These are phyloP conservation scores for Septoria linicola DNA, from an alignment of 2,329 filamentous ascomycete species.

Conservation along the genomic window DNA sequence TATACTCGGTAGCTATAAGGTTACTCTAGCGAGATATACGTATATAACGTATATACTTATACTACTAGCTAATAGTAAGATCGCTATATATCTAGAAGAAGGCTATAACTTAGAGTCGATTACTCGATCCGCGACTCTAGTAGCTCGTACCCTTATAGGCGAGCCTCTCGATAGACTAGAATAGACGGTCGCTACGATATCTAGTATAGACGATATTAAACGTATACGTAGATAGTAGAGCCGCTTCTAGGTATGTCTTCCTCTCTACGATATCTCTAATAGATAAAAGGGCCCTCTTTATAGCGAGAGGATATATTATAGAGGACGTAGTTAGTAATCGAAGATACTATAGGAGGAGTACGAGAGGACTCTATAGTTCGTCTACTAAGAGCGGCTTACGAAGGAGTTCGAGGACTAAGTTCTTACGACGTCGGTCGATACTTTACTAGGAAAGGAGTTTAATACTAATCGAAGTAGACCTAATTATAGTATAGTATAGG, in stretches of 20 bases:
- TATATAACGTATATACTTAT: slow-evolving; percentile 99
- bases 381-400: slow-evolving; percentile 63
- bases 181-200: slow-evolving; percentile 48
- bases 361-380: slow-evolving; percentile 75
- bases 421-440: slow-evolving; percentile 34
- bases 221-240: slow-evolving; percentile 60
- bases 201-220: slow-evolving; percentile 57
- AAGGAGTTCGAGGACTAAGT: slow-evolving; percentile 35
- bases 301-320: slow-evolving; percentile 69
- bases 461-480: slow-evolving; percentile 48
- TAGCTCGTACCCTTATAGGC: slow-evolving; percentile 90
- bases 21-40: slow-evolving; percentile 86
- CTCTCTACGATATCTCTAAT: slow-evolving; percentile 56
- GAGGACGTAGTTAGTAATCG: slow-evolving; percentile 75
- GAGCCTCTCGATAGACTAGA: slow-evolving; percentile 72
- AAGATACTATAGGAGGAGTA: slow-evolving; percentile 68
- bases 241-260: slow-evolving; percentile 83
- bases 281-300: slow-evolving; percentile 37
- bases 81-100: slow-evolving; percentile 90
- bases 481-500: slow-evolving; percentile 62
- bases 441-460: not conserved
- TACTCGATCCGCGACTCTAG: slow-evolving; percentile 85
- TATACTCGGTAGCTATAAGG: slow-evolving; percentile 87
- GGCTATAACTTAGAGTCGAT: slow-evolving; percentile 95
- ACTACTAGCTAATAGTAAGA: slow-evolving; percentile 83